phyloP scores from a whole-genome alignment of 495 filamentous ascomycete genomes.

The Rostrohypoxylon terebratum region DNA sequence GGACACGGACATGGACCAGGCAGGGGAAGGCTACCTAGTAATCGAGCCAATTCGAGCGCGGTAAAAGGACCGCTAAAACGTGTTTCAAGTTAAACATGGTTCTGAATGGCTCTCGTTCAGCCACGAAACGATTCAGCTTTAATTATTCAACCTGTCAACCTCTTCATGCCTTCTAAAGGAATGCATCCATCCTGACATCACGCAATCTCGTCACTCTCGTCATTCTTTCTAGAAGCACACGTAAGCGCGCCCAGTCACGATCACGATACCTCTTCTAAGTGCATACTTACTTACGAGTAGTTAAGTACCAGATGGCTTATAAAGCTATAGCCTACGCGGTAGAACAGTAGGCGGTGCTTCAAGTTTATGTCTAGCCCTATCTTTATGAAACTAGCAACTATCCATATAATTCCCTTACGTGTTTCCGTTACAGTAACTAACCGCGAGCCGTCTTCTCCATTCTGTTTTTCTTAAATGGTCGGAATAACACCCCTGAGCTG shows the following conservation, averaged over 20 bases:
- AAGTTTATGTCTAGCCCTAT: not conserved
- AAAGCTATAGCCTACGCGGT: not conserved
- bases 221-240: slow-evolving; percentile 38
- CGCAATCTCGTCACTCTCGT: slow-evolving; percentile 25
- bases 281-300: no score
- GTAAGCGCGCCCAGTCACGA: slow-evolving; percentile 20
- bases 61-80: slow-evolving; percentile 34
- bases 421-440: slow-evolving; percentile 11
- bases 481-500: slow-evolving; percentile 34
- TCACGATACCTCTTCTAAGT: not conserved
- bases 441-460: not conserved
- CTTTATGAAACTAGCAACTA: slow-evolving; percentile 1
- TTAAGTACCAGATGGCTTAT: not conserved
- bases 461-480: slow-evolving; percentile 15
- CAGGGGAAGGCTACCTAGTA: slow-evolving; percentile 35
- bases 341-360: not conserved
- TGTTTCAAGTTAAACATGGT: slow-evolving; percentile 45
- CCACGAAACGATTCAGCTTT: slow-evolving; percentile 46
- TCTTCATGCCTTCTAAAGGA: slow-evolving; percentile 30
- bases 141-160: slow-evolving; percentile 23
- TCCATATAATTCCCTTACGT: slow-evolving; percentile 7
- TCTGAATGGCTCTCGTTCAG: slow-evolving; percentile 31
- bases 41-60: slow-evolving; percentile 21
- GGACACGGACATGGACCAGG: no score
- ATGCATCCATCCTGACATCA: slow-evolving; percentile 33